phyloP scores from a whole-genome alignment of 208 protist genomes.

The Leishmania guyanensis region DNA sequence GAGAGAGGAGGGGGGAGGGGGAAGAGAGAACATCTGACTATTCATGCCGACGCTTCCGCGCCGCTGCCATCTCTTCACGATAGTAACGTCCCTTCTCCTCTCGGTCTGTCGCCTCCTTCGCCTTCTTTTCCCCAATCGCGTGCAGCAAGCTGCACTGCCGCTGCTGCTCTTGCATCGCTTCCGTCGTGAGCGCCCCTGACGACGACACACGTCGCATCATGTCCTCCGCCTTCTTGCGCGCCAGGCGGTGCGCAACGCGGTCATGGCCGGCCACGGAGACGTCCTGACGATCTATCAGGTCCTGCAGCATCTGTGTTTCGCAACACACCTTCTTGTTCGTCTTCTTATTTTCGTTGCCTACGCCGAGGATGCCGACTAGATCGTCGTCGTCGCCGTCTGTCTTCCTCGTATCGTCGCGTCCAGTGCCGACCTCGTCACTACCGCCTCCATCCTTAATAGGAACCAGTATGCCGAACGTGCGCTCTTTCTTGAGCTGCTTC shows the following conservation, averaged over 20 bases:
- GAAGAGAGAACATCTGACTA: background rate
- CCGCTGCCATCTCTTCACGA: conserved; percentile 18
- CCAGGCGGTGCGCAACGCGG: conserved; percentile 46
- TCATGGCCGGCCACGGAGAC: conserved; percentile 46
- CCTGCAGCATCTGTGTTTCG: conserved; percentile 46
- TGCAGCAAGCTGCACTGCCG: conserved; percentile 42
- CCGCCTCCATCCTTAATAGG: conserved; percentile 22
- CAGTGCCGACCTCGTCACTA: background rate
- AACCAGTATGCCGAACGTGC: conserved; percentile 32
- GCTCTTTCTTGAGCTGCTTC: conserved; percentile 12
- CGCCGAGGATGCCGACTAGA: background rate
- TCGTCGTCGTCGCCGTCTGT: background rate
- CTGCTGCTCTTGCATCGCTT: conserved; percentile 29
- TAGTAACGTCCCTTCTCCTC: conserved; percentile 31
- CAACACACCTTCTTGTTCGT: conserved; percentile 5
- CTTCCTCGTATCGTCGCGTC: background rate
- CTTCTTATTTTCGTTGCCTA: background rate
- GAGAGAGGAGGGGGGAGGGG: background rate
- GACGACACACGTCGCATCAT: conserved; percentile 53
- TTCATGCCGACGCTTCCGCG: conserved; percentile 8
- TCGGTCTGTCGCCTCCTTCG: conserved; percentile 29
- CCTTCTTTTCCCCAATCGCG: conserved; percentile 35
- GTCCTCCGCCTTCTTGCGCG: conserved; percentile 46
- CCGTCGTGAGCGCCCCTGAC: background rate
- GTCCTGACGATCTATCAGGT: conserved; percentile 61